Base-by-base conservation (phyloP, 345 rosid species). In the Euphorbia pulcherrima region DNA sequence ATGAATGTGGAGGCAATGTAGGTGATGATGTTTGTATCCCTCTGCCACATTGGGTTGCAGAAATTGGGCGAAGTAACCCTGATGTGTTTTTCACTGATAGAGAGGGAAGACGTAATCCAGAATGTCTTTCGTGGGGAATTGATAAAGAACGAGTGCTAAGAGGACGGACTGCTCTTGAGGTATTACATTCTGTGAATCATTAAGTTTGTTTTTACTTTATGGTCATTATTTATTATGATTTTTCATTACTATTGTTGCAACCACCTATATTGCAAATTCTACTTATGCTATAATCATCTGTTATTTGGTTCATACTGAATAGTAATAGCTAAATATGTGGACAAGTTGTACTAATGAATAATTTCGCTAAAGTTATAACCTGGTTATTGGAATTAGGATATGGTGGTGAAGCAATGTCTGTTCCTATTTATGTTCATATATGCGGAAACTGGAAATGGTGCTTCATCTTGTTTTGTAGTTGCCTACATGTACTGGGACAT, bases 21-120 rank as follows among this genome's bases (percentile, higher is more conserved):
- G 96, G 97, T 70, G 99, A 92, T 78, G 99, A 94, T 82, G 99
- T 88, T 41, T 90, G 96, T 73, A 88, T 94, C 75, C 99, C 97
- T 51, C 85, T 94, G 68, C 99, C 97, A 37, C 92, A 90, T 71
- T 94, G 99, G 99, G 88, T 95, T 62, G 91, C 97, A 68, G 96
- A 92, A 74, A 88, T 92, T 63, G 97, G 99, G 51, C 83, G 93
- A 82, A 84, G 78, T 74, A 88, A 92, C 82, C 90, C 97, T 60
- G 93, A 95, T 68, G 87, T 95, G 60, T 92, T 84, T 83, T 95
- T 95, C 83, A 88, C 99, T 29, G 97, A 95, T 78, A 88, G 88
- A 85, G 99, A 92, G 72, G 97, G 97, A 69, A 91, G 99, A 77
- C 86, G 87, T 66, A 91, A 95, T 75, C 88, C 93, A 21, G 99